Conservation (phyloP, 495 filamentous ascomycete genomes). For the Lepraria neglecta region DNA sequence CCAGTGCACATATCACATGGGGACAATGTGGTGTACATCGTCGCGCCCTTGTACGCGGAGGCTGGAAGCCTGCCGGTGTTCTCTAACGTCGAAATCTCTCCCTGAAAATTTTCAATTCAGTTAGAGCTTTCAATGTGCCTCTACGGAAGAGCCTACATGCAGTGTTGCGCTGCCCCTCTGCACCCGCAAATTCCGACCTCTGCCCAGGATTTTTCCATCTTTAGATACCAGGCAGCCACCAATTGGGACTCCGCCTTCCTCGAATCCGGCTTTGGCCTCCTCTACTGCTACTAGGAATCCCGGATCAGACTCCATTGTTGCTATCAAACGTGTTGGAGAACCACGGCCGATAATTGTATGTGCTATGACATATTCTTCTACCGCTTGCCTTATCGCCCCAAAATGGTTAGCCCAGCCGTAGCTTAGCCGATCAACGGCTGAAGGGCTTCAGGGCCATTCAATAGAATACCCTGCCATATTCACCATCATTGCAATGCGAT, state of each 20-base stretch:
- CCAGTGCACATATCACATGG: slow-evolving; percentile 89
- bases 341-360: not conserved
- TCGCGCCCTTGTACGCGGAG: slow-evolving; percentile 62
- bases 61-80: slow-evolving; percentile 71
- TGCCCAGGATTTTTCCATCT: slow-evolving; percentile 68
- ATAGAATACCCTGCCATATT: not conserved
- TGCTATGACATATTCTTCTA: slow-evolving; percentile 1
- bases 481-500: not conserved
- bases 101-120: slow-evolving; percentile 40
- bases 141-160: slow-evolving; percentile 50
- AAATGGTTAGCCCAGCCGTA: not conserved
- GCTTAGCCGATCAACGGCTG: slow-evolving; percentile 2
- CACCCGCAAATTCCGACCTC: slow-evolving; percentile 75
- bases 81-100: slow-evolving; percentile 73
- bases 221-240: slow-evolving; percentile 67
- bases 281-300: slow-evolving; percentile 62
- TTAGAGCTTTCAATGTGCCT: not conserved
- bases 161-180: slow-evolving; percentile 70
- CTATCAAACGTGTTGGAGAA: not conserved
- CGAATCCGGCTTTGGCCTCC: slow-evolving; percentile 59
- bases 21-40: slow-evolving; percentile 83
- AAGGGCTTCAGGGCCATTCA: not conserved
- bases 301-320: slow-evolving; percentile 41
- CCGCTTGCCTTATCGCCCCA: not conserved
- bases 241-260: slow-evolving; percentile 79